phyloP scores from a whole-genome alignment of 2,329 filamentous ascomycete genomes.

The Monosporascus sp. region DNA sequence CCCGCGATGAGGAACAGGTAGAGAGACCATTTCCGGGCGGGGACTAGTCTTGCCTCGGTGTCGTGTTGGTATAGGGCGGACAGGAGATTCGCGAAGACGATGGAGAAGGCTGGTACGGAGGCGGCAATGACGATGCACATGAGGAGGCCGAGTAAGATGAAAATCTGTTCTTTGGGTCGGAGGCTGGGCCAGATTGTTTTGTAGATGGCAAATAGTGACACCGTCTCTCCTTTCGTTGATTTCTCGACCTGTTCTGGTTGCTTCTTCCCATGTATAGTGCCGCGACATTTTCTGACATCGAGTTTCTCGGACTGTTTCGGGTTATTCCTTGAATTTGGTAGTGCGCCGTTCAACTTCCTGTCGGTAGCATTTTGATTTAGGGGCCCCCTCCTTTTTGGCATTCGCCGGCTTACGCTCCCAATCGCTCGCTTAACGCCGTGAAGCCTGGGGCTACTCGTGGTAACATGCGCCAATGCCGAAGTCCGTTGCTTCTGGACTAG shows the following conservation, averaged over 20 bases:
- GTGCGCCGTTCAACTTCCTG: background rate
- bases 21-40: conserved; percentile 62
- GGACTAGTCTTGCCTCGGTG: conserved; percentile 40
- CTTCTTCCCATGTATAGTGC: background rate
- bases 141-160: conserved; percentile 56
- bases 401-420: background rate
- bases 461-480: background rate
- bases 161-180: conserved; percentile 39
- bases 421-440: background rate
- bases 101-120: conserved; percentile 70
- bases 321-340: background rate
- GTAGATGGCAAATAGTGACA: conserved; percentile 51
- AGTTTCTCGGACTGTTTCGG: background rate
- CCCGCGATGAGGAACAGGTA: conserved; percentile 63
- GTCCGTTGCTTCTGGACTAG: background rate
- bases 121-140: conserved; percentile 59
- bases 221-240: background rate
- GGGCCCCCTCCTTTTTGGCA: background rate
- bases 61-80: conserved; percentile 58
- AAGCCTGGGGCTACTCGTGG: background rate
- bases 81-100: conserved; percentile 67
- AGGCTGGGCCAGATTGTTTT: conserved; percentile 66
- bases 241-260: background rate
- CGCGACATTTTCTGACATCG: background rate
- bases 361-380: background rate